Evolutionary conservation across 129 eudicot species (phyloP).

Genomic region (Chrysanthemum lavandulifolium): DNA sequence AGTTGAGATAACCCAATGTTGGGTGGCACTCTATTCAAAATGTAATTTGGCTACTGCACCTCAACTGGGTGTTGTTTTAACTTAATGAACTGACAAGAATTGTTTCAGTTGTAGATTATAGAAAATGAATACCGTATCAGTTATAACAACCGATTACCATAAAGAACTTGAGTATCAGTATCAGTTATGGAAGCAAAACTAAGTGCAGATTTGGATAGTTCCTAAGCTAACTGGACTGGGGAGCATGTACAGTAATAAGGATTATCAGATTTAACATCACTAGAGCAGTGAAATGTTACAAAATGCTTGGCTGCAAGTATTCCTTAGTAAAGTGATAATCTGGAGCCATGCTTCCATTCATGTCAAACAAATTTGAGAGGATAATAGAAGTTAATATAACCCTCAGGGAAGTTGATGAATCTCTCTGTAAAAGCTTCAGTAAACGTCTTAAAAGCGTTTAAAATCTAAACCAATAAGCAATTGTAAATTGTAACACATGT

Average conservation of each 20-base stretch:
- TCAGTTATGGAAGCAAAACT: conserved; percentile 5
- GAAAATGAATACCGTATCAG: not conserved
- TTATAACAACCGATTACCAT: not conserved
- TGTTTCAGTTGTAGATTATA: not conserved
- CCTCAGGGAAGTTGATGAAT: not conserved
- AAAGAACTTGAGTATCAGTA: not conserved
- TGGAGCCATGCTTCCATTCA: too few relatives aligned
- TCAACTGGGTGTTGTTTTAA: not conserved
- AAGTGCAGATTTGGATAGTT: not conserved
- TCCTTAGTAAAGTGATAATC: not conserved
- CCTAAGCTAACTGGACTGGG: not conserved
- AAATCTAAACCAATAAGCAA: not conserved
- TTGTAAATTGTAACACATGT: not conserved
- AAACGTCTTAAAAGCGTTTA: not conserved
- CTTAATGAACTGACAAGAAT: not conserved
- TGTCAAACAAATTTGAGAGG: too few relatives aligned
- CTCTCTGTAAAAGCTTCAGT: conserved; percentile 11
- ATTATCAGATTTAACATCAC: not conserved
- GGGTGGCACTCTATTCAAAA: not conserved
- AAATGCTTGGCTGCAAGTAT: not conserved
- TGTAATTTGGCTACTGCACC: conserved; percentile 6
- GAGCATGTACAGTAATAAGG: not conserved
- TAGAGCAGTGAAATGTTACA: not conserved
- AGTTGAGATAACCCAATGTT: not conserved
- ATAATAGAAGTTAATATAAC: not conserved